Evolutionary conservation across 805 yeast genomes (phyloP), one percentile per base, ranked within the genome.

Genomic region (Kodamaea leandrae): DNA sequence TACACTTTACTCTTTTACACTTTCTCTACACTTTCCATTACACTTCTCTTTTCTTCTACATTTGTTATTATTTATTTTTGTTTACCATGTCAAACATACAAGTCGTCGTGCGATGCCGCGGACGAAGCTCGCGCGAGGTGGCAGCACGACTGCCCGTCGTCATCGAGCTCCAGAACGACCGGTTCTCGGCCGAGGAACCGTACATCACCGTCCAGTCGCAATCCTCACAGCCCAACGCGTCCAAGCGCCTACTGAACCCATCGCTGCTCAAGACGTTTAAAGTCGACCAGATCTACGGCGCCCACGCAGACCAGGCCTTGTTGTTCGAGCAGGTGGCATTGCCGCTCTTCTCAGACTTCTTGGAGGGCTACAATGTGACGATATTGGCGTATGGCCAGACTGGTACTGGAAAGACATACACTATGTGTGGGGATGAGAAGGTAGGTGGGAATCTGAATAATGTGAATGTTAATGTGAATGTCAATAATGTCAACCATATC

Each of bases 381-480:
- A 74, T 87, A 20, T 71, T 88, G 49, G 95, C 93, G 0, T 78
- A 78, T 54, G 83, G 83, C 16, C 95, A 87, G 73, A 88, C 96
- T 0, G 93, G 96, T 1, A 85, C 95, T 0, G 96, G 96, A 18
- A 88, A 87, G 53, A 87, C 96, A 0, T 80, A 80, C 55, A 76
- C 83, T 1, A 78, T 78, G 93, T 78, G 76, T 56, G 82, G 83
- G 6, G 72, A 71, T 27, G 9, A 53, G 50, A 6, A 58, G 21
- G 55, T 6, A 28, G 16, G 5, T 6, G 25, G 26, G 19, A 18
- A 16, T 18, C 7, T n/a, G 5, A 21, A 6, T 32, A 7, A 32
- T 7, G n/a, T 4, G 16, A 19, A 32, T n/a, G 9, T 4, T 8
- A 19, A 19, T 16, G 13, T 12, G 13, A 32, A 32, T 14, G 18